phyloP scores from a whole-genome alignment of 2,329 filamentous ascomycete species.

The Ceratocystis lukuohia region DNA sequence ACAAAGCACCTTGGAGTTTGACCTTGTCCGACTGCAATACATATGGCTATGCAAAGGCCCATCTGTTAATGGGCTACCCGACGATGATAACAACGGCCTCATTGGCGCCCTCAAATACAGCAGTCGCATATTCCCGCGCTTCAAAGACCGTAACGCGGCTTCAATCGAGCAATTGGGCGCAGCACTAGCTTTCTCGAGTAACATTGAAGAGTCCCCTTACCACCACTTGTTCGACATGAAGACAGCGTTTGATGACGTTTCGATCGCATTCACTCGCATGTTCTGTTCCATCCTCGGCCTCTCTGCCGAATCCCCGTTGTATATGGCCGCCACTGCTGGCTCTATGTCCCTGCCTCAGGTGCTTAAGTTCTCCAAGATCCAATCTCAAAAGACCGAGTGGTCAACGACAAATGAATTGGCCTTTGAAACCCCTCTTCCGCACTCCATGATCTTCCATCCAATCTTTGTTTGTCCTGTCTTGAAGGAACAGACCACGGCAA shows the following conservation, averaged over 20 bases:
- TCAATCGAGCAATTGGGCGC: conserved; percentile 74
- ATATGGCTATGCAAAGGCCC: conserved; percentile 70
- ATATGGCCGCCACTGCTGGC: conserved; percentile 82
- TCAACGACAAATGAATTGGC: conserved; percentile 82
- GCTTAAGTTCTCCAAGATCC: conserved; percentile 75
- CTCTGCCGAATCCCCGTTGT: conserved; percentile 82
- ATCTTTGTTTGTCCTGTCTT: conserved; percentile 97
- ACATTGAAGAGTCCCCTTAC: conserved; percentile 68
- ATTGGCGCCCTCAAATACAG: conserved; percentile 63
- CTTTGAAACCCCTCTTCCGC: conserved; percentile 52
- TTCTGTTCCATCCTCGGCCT: conserved; percentile 87
- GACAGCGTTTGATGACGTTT: conserved; percentile 68
- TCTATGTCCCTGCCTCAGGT: conserved; percentile 81
- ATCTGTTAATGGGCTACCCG: conserved; percentile 40
- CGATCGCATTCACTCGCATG: conserved; percentile 78
- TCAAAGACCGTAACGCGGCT: conserved; percentile 57
- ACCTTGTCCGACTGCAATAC: conserved; percentile 79
- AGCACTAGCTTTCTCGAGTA: conserved; percentile 66
- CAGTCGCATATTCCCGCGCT: conserved; percentile 56
- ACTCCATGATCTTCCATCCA: conserved; percentile 65
- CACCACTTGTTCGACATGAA: conserved; percentile 60
- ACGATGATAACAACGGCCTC: conserved; percentile 41
- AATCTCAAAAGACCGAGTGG: conserved; percentile 89
- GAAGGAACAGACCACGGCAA: conserved; percentile 88
- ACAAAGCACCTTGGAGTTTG: conserved; percentile 89